phyloP scores from a whole-genome alignment of 176 grass and related monocot genomes.

The Zea luxurians region DNA sequence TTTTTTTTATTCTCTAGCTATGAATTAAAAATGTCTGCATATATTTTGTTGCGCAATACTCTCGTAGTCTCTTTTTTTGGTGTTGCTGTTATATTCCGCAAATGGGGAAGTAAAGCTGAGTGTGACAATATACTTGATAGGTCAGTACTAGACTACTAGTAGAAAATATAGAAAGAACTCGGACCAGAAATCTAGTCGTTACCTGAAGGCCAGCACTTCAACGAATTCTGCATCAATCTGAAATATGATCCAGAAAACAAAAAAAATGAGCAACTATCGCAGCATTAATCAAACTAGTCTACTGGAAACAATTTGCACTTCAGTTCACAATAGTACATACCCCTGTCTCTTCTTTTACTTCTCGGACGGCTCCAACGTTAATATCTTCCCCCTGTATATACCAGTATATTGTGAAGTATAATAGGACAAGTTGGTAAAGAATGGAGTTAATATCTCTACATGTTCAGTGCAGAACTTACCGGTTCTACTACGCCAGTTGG shows the following conservation, averaged over 20 bases:
- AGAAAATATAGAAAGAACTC: slow-evolving; percentile 6
- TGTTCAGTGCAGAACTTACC: slow-evolving; percentile 55
- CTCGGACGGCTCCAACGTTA: slow-evolving; percentile 70
- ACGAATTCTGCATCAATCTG: slow-evolving; percentile 93
- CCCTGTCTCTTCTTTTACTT: slow-evolving; percentile 99
- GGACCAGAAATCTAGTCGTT: slow-evolving; percentile 8
- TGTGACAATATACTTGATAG: slow-evolving; percentile 4
- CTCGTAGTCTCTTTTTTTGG: background rate
- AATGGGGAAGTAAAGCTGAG: slow-evolving; percentile 17
- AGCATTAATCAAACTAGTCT: slow-evolving; percentile 15
- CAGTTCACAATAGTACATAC: slow-evolving; percentile 49
- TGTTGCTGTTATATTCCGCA: background rate
- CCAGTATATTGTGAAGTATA: slow-evolving; percentile 38
- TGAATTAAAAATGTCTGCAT: background rate
- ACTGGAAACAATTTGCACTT: slow-evolving; percentile 20
- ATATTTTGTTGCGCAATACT: background rate
- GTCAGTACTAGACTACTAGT: background rate
- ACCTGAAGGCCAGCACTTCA: slow-evolving; percentile 95
- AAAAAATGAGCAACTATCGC: slow-evolving; percentile 28
- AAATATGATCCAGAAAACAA: slow-evolving; percentile 35
- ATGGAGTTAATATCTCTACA: slow-evolving; percentile 26
- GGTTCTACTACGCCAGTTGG: slow-evolving; percentile 91
- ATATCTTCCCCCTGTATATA: slow-evolving; percentile 78
- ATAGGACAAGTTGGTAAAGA: slow-evolving; percentile 5
- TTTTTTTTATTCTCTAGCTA: background rate